Percentiles rank a stretch among this genome's conserved stretches.
Conservation (phyloP, 768 basidiomycete genomes). For the Podaxis sp. region DNA sequence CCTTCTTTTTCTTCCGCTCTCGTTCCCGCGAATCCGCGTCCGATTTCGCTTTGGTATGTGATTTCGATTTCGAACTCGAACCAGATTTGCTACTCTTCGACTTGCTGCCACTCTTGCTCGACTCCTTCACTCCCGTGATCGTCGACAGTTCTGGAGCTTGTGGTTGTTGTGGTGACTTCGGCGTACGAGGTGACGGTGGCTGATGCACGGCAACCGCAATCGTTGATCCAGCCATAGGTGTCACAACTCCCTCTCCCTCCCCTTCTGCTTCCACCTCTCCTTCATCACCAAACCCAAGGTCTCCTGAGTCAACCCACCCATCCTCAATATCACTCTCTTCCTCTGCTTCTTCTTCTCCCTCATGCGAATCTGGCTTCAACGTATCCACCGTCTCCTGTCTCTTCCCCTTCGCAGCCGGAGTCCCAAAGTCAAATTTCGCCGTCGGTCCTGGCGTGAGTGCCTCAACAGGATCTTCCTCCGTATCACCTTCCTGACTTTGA, state of each 20-base stretch:
- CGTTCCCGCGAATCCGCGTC: constrained; percentile 9
- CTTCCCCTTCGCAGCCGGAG: constrained; percentile 22
- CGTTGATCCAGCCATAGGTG: constrained; percentile 5
- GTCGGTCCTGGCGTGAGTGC: constrained; percentile 69
- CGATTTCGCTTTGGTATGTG: constrained; percentile 6
- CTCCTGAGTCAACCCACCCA: constrained; percentile 66
- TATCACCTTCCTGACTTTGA: constrained; percentile 53
- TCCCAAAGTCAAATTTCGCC: constrained; percentile 30
- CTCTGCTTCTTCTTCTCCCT: constrained; percentile 41
- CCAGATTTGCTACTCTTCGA: constrained; percentile 11
- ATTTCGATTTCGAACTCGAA: constrained; percentile 10
- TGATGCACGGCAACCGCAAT: not conserved
- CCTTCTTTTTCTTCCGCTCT: constrained; percentile 30
- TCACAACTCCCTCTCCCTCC: not conserved
- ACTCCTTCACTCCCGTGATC: constrained; percentile 19
- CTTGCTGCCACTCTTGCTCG: constrained; percentile 25
- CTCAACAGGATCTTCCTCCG: constrained; percentile 70
- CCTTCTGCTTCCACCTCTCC: constrained; percentile 5
- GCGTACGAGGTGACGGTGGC: constrained; percentile 8
- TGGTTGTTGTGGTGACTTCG: not conserved
- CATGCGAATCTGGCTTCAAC: constrained; percentile 30
- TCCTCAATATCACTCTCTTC: constrained; percentile 55
- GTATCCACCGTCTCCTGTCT: constrained; percentile 24
- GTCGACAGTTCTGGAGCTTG: constrained; percentile 12
- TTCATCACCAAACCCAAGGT: not conserved